Percentiles rank a stretch among this genome's conserved stretches.
Conservation (phyloP, 2,329 filamentous ascomycete genomes). For the Epichloe baconii region DNA sequence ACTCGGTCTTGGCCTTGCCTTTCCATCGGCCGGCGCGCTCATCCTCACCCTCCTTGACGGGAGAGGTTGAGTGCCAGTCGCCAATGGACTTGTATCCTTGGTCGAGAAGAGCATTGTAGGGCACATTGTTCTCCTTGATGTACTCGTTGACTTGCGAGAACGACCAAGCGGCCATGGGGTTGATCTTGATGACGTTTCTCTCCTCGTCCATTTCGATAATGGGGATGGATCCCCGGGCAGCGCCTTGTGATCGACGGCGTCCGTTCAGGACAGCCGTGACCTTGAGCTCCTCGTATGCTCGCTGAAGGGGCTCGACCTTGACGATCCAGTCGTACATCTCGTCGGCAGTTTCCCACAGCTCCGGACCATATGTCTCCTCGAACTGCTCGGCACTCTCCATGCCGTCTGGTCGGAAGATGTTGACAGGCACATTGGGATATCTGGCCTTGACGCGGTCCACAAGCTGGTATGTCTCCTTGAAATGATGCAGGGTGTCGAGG, state of each 20-base stretch:
- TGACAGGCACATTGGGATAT: slow-evolving; percentile 70
- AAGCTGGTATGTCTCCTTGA: slow-evolving; percentile 61
- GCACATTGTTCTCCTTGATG: slow-evolving; percentile 73
- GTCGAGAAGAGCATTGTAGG: slow-evolving; percentile 86
- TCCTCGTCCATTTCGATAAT: slow-evolving; percentile 87
- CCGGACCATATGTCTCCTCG: slow-evolving; percentile 65
- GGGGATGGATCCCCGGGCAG: slow-evolving; percentile 77
- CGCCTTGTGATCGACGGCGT: slow-evolving; percentile 81
- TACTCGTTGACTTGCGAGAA: slow-evolving; percentile 86
- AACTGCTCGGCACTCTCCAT: slow-evolving; percentile 64
- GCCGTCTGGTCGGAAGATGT: slow-evolving; percentile 80
- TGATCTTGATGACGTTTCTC: slow-evolving; percentile 88
- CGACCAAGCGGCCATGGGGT: slow-evolving; percentile 87
- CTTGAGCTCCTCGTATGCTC: slow-evolving; percentile 75
- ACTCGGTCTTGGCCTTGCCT: slow-evolving; percentile 90
- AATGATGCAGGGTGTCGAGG: slow-evolving; percentile 75
- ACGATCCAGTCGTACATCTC: slow-evolving; percentile 94
- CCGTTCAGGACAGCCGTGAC: slow-evolving; percentile 89
- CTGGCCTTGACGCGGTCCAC: slow-evolving; percentile 60
- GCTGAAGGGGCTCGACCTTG: slow-evolving; percentile 92
- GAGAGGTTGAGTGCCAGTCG: slow-evolving; percentile 94
- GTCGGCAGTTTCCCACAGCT: slow-evolving; percentile 72
- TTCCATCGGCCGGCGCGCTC: slow-evolving; percentile 96
- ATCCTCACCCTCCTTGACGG: slow-evolving; percentile 82
- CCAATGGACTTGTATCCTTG: slow-evolving; percentile 95